Base-by-base conservation (phyloP, 768 basidiomycete species). In the Suillus weaverae region DNA sequence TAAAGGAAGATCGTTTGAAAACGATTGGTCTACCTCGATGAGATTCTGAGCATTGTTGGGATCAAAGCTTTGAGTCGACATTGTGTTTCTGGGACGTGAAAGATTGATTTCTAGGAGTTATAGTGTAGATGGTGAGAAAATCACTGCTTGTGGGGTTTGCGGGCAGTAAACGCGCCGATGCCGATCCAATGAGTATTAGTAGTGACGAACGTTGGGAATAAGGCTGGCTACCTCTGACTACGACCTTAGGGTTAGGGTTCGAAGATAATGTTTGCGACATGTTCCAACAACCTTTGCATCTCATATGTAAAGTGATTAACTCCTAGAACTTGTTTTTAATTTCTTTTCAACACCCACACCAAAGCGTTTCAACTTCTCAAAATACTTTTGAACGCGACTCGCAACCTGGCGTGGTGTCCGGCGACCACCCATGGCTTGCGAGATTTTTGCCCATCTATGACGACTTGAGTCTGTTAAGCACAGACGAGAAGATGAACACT, bases 1-100 rank as follows among this genome's bases (percentile, higher is more conserved):
- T 18, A 43, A 38, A 61, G 56, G 16, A 30, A 54, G 33, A 13
- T 43, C 39, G 22, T 33, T 32, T 38, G 14, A 38, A 9, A n/a
- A 33, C 18, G n/a, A 62, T 32, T n/a, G 39, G 60, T 51, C 69
- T 73, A 94, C 93, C 86, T 98, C 95, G 67, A 86, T 80, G 70
- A 89, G 83, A 82, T 98, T 98, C 78, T 95, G 92, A n/a, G 95
- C 94, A 65, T 87, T 91, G 70, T 95, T 86, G 44, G 96, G 88
- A 78, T 97, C 94, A 73, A 98, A 97, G 69, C 80, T 79, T 60
- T 73, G 68, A 66, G 78, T 76, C 20, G 85, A 75, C 82, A 86
- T 86, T 64, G 70, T 76, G 63, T 59, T 63, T 74, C 64, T 53
- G 50, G 22, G 35, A 38, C 9, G 64, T 32, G 32, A 38, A 64